Percentiles rank a stretch among this genome's conserved stretches.
Evolutionary conservation across 2,329 filamentous ascomycete genomes (phyloP).

Genomic region (Fusarium pseudonygamai): DNA sequence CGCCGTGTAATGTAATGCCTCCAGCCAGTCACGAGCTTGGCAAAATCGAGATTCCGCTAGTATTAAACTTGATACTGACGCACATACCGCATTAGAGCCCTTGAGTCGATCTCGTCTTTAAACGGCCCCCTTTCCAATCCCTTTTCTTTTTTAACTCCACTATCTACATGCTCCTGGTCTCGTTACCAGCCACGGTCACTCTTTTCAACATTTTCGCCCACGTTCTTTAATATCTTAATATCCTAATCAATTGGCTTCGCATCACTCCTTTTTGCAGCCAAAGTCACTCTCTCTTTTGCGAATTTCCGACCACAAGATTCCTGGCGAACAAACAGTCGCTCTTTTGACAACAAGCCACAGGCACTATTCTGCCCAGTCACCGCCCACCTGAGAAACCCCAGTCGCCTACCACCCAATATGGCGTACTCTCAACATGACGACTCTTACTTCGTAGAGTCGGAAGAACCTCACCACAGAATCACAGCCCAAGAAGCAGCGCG

Average conservation of each 20-base stretch:
- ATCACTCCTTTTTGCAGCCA: conserved; percentile 43
- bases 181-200: conserved; percentile 64
- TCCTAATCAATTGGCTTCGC: conserved; percentile 56
- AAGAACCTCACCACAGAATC: conserved; percentile 65
- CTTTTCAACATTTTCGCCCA: conserved; percentile 62
- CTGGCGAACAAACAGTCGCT: conserved; percentile 62
- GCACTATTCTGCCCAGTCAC: conserved; percentile 33
- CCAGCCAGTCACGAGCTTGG: conserved; percentile 18
- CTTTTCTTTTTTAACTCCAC: conserved; percentile 51
- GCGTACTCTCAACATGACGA: conserved; percentile 56
- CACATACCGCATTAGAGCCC: conserved; percentile 50
- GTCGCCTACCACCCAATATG: conserved; percentile 53
- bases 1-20: not conserved
- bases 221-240: conserved; percentile 70
- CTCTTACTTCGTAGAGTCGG: conserved; percentile 66
- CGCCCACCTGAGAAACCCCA: conserved; percentile 11
- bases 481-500: conserved; percentile 80
- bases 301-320: conserved; percentile 58
- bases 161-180: conserved; percentile 56
- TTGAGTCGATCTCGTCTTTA: conserved; percentile 58
- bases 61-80: conserved; percentile 46
- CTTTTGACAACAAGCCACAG: conserved; percentile 49
- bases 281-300: conserved; percentile 52
- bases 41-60: conserved; percentile 37
- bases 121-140: conserved; percentile 57